phyloP scores from a whole-genome alignment of 106 monocot genomes.

The Cymbidium sinense region DNA sequence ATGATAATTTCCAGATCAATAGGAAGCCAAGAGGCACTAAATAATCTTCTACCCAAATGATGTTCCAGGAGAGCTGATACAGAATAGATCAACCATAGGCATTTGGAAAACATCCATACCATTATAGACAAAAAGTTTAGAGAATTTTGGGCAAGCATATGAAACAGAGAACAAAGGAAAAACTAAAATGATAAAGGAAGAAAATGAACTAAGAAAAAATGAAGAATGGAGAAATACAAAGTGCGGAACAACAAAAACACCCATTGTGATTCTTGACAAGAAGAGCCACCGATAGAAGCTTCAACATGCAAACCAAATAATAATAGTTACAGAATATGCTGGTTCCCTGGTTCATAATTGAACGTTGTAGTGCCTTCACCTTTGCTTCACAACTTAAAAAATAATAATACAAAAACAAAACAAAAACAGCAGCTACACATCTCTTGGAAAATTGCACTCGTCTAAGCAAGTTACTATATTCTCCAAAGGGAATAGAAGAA shows the following conservation, averaged over 20 bases:
- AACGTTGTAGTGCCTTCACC: not conserved
- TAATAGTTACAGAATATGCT: not conserved
- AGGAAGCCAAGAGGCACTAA: not conserved
- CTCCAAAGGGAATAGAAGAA: too few species aligned
- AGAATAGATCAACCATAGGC: not conserved
- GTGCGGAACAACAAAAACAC: not conserved
- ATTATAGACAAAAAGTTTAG: not conserved
- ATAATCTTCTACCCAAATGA: not conserved
- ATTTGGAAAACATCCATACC: not conserved
- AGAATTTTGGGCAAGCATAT: not conserved
- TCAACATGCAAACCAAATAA: not conserved
- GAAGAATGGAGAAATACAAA: not conserved
- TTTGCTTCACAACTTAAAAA: not conserved
- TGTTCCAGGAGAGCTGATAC: not conserved
- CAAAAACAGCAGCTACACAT: not conserved
- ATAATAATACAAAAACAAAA: too few species aligned
- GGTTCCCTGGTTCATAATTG: not conserved
- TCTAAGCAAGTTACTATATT: too few species aligned
- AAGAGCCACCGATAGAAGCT: not conserved
- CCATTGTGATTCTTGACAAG: not conserved
- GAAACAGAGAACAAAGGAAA: not conserved
- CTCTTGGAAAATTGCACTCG: too few species aligned
- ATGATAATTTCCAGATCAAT: not conserved
- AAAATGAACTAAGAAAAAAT: not conserved
- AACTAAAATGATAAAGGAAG: not conserved